Base-by-base conservation (phyloP, 257 asterid species). In the Penstemon newberryi region DNA sequence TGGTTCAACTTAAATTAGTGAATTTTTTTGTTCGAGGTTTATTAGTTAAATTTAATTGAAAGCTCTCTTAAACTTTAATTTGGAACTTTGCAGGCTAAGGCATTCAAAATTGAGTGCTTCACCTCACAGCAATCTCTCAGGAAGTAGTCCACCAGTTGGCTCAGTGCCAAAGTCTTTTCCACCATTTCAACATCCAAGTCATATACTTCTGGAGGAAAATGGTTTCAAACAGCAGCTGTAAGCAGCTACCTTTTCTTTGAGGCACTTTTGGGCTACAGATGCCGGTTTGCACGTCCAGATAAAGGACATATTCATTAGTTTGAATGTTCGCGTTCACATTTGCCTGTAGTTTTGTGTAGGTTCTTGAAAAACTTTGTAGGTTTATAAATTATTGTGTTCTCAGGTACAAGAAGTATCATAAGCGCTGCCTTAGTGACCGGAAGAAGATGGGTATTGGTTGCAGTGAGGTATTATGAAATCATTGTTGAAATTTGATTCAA, bases 201-300 rank as follows among this genome's bases (percentile, higher is more conserved):
- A 93, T 85, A 79, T 88, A 77, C 97, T 90, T 71, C 81, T 90
- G 4, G 88, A 87, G 75, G 97, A 91, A 83, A 88, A 88, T 84
- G 99, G 97, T 57, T 93, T 93, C 87, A 84, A 83, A 71, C 99
- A 90, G 69, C 99, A 88, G 78, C 66, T 78, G 99, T 93, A 87
- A 86, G 99, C 51, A 67, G 33, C 33, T 25, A 63, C 50, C 71
- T 64, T 72, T 60, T 15, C 69, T 70, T 67, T 33, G 70, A 36
- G 44, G 19, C 18, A 60, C 47, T 63, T 66, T 55, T 53, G 43
- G 65, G 50, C 56, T 41, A 42, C 51, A 63, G 33, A 56, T 66
- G 53, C 43, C 69, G 49, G 52, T 40, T 66, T 46, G 41, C 61
- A 46, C 25, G 19, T 63, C 54, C 19, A 55, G 37, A 75, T 61